Conservation (phyloP, 257 asterid species). For the Penstemon davidsonii region DNA sequence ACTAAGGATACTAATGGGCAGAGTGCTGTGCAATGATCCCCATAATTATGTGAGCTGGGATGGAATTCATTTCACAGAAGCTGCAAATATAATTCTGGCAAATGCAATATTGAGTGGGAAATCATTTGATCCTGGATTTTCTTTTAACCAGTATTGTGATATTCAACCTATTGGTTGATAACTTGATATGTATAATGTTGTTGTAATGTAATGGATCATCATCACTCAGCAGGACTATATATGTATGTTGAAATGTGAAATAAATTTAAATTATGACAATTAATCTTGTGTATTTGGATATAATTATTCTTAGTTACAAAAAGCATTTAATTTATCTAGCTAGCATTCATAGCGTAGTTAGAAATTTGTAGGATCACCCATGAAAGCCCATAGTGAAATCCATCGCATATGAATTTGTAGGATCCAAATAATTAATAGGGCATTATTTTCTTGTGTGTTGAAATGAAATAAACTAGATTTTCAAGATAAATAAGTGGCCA, state of each 20-base stretch:
- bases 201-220: not conserved
- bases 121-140: constrained; percentile 50
- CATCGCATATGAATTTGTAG: too few species aligned
- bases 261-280: not conserved
- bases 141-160: constrained; percentile 49
- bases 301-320: not conserved
- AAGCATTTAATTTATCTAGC: not conserved
- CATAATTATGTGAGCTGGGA: constrained; percentile 68
- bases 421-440: too few species aligned
- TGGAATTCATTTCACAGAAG: constrained; percentile 64
- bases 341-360: not conserved
- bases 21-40: constrained; percentile 50
- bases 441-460: too few species aligned
- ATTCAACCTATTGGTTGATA: constrained; percentile 49
- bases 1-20: constrained; percentile 38
- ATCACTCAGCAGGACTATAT: too few species aligned
- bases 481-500: constrained; percentile 70
- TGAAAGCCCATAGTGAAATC: too few species aligned
- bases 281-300: not conserved
- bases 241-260: not conserved
- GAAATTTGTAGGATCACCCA: too few species aligned
- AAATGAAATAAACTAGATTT: not conserved
- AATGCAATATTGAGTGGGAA: constrained; percentile 53
- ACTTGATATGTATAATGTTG: too few species aligned
- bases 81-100: constrained; percentile 50